A percentile compares a stretch with the other conserved stretches of the same genome.
Evolutionary conservation across 2,329 filamentous ascomycete genomes (phyloP).

Genomic region (Cladosporium colombiae): DNA sequence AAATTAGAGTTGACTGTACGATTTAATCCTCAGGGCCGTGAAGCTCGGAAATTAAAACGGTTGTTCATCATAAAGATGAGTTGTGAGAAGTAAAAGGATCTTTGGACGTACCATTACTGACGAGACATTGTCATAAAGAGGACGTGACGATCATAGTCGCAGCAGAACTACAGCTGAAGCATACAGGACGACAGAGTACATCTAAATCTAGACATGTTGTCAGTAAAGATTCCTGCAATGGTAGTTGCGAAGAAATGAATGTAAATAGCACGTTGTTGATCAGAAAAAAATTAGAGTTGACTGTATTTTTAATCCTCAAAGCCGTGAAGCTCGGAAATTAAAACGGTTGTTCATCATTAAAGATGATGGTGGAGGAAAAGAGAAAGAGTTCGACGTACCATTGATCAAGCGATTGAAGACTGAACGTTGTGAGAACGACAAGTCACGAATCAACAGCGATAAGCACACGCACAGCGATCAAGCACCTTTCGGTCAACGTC

Average conservation of each 20-base stretch:
- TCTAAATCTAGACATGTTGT: background rate
- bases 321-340: slow-evolving; percentile 59
- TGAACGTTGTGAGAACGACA: slow-evolving; percentile 6
- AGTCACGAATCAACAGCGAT: slow-evolving; percentile 20
- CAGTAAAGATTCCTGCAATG: background rate
- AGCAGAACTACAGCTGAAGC: background rate
- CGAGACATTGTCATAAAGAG: background rate
- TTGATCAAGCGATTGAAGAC: slow-evolving; percentile 13
- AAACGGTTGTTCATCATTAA: slow-evolving; percentile 65
- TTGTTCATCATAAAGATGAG: slow-evolving; percentile 57
- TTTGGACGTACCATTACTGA: slow-evolving; percentile 39
- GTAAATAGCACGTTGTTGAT: slow-evolving; percentile 36
- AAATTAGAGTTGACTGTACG: slow-evolving; percentile 66
- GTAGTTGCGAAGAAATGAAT: background rate
- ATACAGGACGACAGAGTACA: background rate
- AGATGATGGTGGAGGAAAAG: slow-evolving; percentile 22
- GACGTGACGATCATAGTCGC: background rate
- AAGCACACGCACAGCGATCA: slow-evolving; percentile 11
- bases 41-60: slow-evolving; percentile 65
- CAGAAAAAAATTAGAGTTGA: slow-evolving; percentile 72
- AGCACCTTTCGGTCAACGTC: slow-evolving; percentile 14
- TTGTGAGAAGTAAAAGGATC: slow-evolving; percentile 11
- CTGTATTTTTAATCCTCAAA: slow-evolving; percentile 62
- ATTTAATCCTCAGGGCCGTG: slow-evolving; percentile 59
- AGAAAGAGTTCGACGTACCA: slow-evolving; percentile 39